A percentile compares a stretch with the other conserved stretches of the same genome.
Evolutionary conservation across 148 eudicot species (phyloP).

Genomic region (Simmondsia chinensis): DNA sequence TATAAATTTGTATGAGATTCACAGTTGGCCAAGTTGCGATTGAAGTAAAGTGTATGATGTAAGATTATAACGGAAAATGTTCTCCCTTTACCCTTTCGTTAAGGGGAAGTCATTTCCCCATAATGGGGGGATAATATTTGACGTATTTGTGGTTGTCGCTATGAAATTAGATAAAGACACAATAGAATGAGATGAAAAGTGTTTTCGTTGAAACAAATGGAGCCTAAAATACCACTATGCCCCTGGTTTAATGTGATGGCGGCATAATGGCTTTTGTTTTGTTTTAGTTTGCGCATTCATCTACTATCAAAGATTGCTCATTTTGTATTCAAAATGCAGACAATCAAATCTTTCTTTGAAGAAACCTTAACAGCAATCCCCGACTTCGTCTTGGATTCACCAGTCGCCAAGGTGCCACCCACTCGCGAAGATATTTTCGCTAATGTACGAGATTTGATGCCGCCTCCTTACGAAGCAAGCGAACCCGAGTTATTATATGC

Average conservation of each 20-base stretch:
- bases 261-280: not conserved
- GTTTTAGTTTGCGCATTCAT: not conserved
- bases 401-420: slow-evolving; percentile 33
- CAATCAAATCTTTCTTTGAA: slow-evolving; percentile 62
- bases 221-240: too few species aligned
- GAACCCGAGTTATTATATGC: slow-evolving; percentile 48
- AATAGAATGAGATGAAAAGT: too few species aligned
- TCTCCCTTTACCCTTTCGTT: too few species aligned
- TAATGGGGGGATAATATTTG: too few species aligned
- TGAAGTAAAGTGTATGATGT: too few species aligned
- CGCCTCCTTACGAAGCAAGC: slow-evolving; percentile 50
- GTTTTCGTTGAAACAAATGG: too few species aligned
- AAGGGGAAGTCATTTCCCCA: too few species aligned
- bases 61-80: too few species aligned
- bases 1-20: too few species aligned
- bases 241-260: not conserved
- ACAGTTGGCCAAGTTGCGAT: too few species aligned
- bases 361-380: slow-evolving; percentile 70
- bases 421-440: slow-evolving; percentile 48
- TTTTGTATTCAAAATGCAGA: slow-evolving; percentile 31
- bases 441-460: slow-evolving; percentile 41
- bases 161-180: too few species aligned
- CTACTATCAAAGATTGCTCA: slow-evolving; percentile 3
- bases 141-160: too few species aligned
- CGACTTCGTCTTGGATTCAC: slow-evolving; percentile 76